Base-by-base conservation (phyloP, 2,329 filamentous ascomycete genomes). In the Apiospora rasikravindrae region DNA sequence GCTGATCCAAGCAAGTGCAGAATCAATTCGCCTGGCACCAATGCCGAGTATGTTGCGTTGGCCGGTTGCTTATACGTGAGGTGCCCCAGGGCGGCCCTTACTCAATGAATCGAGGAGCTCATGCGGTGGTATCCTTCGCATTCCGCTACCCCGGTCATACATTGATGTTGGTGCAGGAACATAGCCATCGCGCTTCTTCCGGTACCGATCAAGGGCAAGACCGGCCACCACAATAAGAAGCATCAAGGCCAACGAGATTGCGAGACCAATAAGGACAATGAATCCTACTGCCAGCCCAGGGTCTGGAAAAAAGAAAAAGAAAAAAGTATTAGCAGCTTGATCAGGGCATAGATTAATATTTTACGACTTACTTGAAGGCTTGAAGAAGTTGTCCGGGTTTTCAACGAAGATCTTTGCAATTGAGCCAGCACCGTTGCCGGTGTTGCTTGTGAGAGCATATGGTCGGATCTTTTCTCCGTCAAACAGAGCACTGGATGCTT, bases 381-480 rank as follows among this genome's bases (percentile, higher is more conserved):
- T 87, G 83, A 98, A 96, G 79, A 94, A 93, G 79, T 93, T 91
- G 74, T 92, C 86, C 19, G 57, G 57, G 68, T 94, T 92, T 83
- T 97, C 91, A 14, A 95, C 93, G 81, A 99, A 97, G 74, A 98
- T 87, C 76, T 90, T 90, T 45, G 93, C 91, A 78, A 99, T 89
- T 77, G 90, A 95, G 68, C 95, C 94, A 14, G 89, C 85, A 16
- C 87, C 86, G 72, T 90, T 90, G 77, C 90, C 87, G 16, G 87
- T 83, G 72, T 88, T 92, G 66, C 90, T 92, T 1, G 95, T 93
- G 57, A 99, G 88, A 53, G 94, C 88, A 81, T 96, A 98, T 0
- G 96, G 96, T 69, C 87, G 86, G 80, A 96, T 91, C 2, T 86
- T 84, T 14, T 91, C 94, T 77, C 96, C 96, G 78, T 98, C 94